Evolutionary conservation across 2,329 filamentous ascomycete genomes (phyloP).

Genomic region (Meredithiella fracta): DNA sequence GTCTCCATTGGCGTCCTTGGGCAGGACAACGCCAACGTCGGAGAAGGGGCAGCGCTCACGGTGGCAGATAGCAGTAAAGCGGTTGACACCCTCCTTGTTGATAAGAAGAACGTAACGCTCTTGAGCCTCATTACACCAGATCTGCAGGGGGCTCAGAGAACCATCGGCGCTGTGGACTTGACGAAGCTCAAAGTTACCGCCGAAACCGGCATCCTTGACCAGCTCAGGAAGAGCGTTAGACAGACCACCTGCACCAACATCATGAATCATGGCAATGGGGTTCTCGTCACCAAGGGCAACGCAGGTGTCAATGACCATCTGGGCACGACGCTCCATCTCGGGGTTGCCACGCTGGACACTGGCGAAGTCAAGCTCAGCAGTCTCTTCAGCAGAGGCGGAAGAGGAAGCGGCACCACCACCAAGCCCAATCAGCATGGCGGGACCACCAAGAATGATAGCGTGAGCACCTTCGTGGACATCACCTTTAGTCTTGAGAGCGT

Average conservation of each 20-base stretch:
- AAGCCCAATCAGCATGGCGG: constrained; percentile 93
- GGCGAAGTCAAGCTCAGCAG: constrained; percentile 86
- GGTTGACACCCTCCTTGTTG: constrained; percentile 63
- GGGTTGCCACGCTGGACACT: constrained; percentile 95
- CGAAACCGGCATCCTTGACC: constrained; percentile 79
- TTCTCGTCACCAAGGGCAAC: constrained; percentile 67
- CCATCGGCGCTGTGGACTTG: constrained; percentile 81
- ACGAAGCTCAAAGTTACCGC: constrained; percentile 84
- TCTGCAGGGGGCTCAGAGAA: constrained; percentile 88
- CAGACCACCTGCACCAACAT: constrained; percentile 81
- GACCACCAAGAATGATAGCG: constrained; percentile 82
- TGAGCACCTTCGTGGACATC: constrained; percentile 77
- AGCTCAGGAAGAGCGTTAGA: constrained; percentile 61
- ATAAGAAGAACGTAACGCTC: constrained; percentile 90
- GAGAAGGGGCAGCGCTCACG: constrained; percentile 88
- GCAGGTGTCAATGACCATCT: constrained; percentile 96
- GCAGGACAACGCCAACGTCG: constrained; percentile 63
- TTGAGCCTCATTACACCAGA: constrained; percentile 96
- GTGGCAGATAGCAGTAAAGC: constrained; percentile 49
- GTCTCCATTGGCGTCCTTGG: constrained; percentile 43
- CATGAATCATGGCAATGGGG: constrained; percentile 92
- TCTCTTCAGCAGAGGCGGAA: constrained; percentile 72
- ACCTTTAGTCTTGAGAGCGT: constrained; percentile 69
- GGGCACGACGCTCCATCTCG: constrained; percentile 84
- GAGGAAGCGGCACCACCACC: constrained; percentile 79